Evolutionary conservation across 2,329 filamentous ascomycete genomes (phyloP), one percentile per base, ranked within the genome.

Genomic region (Trichoderma koningii): DNA sequence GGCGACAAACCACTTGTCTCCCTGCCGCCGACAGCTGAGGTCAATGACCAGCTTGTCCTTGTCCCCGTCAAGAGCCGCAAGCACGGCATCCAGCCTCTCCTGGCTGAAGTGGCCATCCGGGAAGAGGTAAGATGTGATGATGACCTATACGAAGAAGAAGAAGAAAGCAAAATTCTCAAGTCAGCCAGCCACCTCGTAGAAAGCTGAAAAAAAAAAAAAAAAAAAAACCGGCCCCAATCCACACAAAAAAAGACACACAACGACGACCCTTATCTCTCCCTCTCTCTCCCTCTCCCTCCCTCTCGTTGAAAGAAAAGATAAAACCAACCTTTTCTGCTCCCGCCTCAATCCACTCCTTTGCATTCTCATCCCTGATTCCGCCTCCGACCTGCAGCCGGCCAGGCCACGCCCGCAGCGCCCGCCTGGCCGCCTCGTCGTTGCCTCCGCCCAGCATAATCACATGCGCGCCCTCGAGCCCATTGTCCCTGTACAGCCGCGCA

Each of bases 51-150:
- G 86, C 77, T 91, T 95, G 55, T 82, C 80, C 74, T 83, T 92
- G 74, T 96, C 89, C 61, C 89, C 88, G 28, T 83, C 89, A 5
- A 99, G 83, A 1, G 88, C 85, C 26, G 81, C 76, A 1, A 98
- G 83, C 7, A 98, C 88, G 34, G 87, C 84, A 70, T 92, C 83
- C 7, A 99, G 83, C 51, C 91, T 85, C 45, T 86, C 81, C 72
- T 92, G 87, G 69, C 90, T 94, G 79, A 98, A 98, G 53, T 82
- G 87, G 50, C 89, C 92, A 17, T 87, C 84, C 3, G 93, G 94
- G 75, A 99, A 99, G 19, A 99, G 88, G 76, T 89, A 97, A 9
- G 93, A 97, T 66, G 95, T 99, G 75, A 99, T 91, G 74, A 99
- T 97, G 72, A 98, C 92, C 93, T 97, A 85, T 23, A 23, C 21